These are phyloP conservation scores for Phytophthora macrochlamydospora DNA, from an alignment of 352 stramenopile genomes.

Conservation along the genomic window DNA sequence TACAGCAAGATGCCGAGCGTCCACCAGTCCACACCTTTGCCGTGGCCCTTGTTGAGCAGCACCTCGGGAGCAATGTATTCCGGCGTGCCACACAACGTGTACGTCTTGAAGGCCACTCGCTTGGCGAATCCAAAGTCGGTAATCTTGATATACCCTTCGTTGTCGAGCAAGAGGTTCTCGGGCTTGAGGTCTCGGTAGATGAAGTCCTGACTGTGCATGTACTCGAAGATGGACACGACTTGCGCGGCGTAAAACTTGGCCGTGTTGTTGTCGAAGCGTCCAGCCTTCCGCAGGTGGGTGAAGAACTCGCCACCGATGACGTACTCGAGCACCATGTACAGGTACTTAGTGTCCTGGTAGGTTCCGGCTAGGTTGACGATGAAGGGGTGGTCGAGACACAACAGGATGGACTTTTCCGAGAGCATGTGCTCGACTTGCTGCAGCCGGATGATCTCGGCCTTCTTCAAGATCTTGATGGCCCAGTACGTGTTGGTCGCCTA, in stretches of 20 bases:
- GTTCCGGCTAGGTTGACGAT: slow-evolving; percentile 95
- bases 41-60: slow-evolving; percentile 88
- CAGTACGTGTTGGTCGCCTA: slow-evolving; percentile 91
- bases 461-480: slow-evolving; percentile 99
- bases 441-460: slow-evolving; percentile 95
- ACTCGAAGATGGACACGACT: slow-evolving; percentile 96
- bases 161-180: slow-evolving; percentile 96
- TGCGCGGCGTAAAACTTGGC: slow-evolving; percentile 94
- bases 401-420: slow-evolving; percentile 95
- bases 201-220: slow-evolving; percentile 95
- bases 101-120: slow-evolving; percentile 95
- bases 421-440: slow-evolving; percentile 98
- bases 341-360: slow-evolving; percentile 94
- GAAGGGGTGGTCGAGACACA: slow-evolving; percentile 94
- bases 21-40: slow-evolving; percentile 96
- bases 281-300: slow-evolving; percentile 94
- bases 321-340: slow-evolving; percentile 99
- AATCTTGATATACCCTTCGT: slow-evolving; percentile 96
- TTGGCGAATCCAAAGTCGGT: slow-evolving; percentile 96
- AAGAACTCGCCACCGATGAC: slow-evolving; percentile 98
- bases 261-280: slow-evolving; percentile 92
- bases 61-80: slow-evolving; percentile 95
- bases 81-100: slow-evolving; percentile 93
- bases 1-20: slow-evolving; percentile 97
- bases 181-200: slow-evolving; percentile 98